phyloP scores from a whole-genome alignment of 2,329 filamentous ascomycete species.

The Curvularia hawaiiensis region DNA sequence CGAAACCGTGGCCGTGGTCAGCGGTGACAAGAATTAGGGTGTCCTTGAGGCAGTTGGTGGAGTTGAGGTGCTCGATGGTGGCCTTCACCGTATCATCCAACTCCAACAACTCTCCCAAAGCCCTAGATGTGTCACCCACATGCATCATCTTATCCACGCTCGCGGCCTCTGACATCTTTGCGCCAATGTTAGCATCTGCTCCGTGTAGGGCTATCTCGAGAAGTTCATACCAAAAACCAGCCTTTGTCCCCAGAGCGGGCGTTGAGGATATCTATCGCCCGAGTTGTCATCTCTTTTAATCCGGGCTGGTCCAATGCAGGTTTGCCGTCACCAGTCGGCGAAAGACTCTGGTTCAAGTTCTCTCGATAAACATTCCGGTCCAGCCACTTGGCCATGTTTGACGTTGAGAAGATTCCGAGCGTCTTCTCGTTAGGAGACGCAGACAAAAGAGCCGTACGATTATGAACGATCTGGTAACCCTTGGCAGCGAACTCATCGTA shows the following conservation, averaged over 20 bases:
- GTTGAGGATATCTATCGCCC: constrained; percentile 81
- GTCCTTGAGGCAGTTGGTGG: constrained; percentile 70
- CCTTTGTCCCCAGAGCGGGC: constrained; percentile 68
- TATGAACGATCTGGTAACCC: constrained; percentile 73
- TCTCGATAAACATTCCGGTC: constrained; percentile 80
- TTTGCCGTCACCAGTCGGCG: constrained; percentile 67
- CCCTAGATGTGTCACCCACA: constrained; percentile 19
- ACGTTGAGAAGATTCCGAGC: constrained; percentile 77
- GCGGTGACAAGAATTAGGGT: constrained; percentile 82
- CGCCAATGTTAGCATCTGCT: no score
- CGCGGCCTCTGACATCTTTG: constrained; percentile 77
- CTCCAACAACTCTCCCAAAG: constrained; percentile 79
- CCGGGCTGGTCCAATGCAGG: constrained; percentile 78
- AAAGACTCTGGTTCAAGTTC: constrained; percentile 72
- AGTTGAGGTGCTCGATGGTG: constrained; percentile 71
- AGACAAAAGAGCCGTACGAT: constrained; percentile 71
- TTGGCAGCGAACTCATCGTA: constrained; percentile 71
- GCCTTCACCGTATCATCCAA: constrained; percentile 82
- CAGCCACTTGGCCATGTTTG: constrained; percentile 82
- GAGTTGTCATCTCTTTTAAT: constrained; percentile 87
- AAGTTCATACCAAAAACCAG: constrained; percentile 66
- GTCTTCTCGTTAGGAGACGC: constrained; percentile 65
- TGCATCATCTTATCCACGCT: constrained; percentile 94
- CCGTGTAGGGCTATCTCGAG: no score
- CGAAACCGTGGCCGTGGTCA: constrained; percentile 90